These are phyloP conservation scores for Cordyceps tenuipes DNA, from an alignment of 2,329 filamentous ascomycete species.

Conservation along the genomic window DNA sequence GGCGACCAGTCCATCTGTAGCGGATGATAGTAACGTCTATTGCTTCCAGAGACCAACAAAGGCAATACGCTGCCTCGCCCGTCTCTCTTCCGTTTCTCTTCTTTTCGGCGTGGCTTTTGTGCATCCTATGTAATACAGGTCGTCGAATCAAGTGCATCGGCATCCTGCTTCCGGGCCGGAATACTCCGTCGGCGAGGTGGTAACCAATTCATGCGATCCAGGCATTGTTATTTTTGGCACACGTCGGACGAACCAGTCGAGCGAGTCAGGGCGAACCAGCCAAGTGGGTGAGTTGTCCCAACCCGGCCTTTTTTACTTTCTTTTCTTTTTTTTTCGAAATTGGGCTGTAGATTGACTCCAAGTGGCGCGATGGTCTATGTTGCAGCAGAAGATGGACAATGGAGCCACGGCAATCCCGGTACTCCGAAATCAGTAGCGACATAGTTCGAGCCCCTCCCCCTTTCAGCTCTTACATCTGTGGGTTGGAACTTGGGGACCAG, in stretches of 20 bases:
- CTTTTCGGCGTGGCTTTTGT: not conserved
- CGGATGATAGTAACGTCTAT: not conserved
- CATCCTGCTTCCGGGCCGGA: not conserved
- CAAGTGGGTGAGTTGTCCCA: not conserved
- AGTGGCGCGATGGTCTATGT: not conserved
- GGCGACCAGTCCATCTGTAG: not conserved
- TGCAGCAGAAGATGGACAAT: not conserved
- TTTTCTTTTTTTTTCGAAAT: not conserved
- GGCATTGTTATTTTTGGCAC: not conserved
- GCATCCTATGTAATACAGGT: not conserved
- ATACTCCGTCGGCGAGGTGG: not conserved
- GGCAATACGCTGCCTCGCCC: not conserved
- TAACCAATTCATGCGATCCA: not conserved
- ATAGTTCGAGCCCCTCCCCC: not conserved
- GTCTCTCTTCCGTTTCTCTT: not conserved
- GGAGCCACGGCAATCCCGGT: not conserved
- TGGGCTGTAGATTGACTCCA: not conserved
- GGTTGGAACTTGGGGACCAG: too few relatives aligned
- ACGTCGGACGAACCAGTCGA: slow-evolving; percentile 5
- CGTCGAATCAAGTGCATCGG: not conserved
- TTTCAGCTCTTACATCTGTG: not conserved
- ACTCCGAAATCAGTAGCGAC: not conserved
- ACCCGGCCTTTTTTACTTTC: not conserved
- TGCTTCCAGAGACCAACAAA: not conserved
- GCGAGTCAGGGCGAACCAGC: slow-evolving; percentile 1